phyloP scores from a whole-genome alignment of 805 yeast species.

The Zygotorulaspora danielsina region DNA sequence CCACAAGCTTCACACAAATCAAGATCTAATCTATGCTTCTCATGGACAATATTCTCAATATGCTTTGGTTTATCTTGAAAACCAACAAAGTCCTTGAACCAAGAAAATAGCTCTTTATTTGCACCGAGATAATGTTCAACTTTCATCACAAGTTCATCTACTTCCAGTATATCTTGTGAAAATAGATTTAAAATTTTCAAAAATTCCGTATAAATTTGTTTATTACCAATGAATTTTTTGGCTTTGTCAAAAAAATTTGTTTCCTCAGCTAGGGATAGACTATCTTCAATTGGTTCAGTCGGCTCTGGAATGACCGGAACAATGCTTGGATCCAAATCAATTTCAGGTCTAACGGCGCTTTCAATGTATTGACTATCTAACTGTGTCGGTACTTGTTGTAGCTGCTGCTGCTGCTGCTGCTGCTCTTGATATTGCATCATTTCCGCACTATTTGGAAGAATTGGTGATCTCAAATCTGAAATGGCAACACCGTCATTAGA shows the following conservation, averaged over 20 bases:
- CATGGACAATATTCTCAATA: conserved; percentile 81
- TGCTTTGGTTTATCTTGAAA: conserved; percentile 78
- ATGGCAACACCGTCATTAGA: conserved; percentile 33
- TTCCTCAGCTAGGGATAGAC: conserved; percentile 72
- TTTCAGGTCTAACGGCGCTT: conserved; percentile 37
- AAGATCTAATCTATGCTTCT: conserved; percentile 86
- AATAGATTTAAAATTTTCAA: conserved; percentile 81
- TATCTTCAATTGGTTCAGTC: conserved; percentile 50
- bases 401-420: conserved; percentile 15
- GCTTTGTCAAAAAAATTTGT: conserved; percentile 88
- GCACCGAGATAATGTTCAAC: conserved; percentile 83
- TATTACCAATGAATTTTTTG: conserved; percentile 81
- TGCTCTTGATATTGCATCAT: conserved; percentile 8
- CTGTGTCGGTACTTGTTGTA: conserved; percentile 25
- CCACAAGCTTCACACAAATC: conserved; percentile 91
- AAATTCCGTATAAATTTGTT: conserved; percentile 88
- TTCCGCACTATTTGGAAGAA: conserved; percentile 19
- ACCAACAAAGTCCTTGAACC: conserved; percentile 93
- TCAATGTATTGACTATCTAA: conserved; percentile 19
- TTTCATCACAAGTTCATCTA: conserved; percentile 72
- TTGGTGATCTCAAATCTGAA: conserved; percentile 37
- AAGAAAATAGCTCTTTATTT: conserved; percentile 69
- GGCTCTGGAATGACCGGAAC: conserved; percentile 89
- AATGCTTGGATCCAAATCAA: conserved; percentile 56
- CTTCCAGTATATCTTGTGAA: conserved; percentile 87